Evolutionary conservation across 75 land plant genomes (phyloP).

Genomic region (Selaginella tamariscina): DNA sequence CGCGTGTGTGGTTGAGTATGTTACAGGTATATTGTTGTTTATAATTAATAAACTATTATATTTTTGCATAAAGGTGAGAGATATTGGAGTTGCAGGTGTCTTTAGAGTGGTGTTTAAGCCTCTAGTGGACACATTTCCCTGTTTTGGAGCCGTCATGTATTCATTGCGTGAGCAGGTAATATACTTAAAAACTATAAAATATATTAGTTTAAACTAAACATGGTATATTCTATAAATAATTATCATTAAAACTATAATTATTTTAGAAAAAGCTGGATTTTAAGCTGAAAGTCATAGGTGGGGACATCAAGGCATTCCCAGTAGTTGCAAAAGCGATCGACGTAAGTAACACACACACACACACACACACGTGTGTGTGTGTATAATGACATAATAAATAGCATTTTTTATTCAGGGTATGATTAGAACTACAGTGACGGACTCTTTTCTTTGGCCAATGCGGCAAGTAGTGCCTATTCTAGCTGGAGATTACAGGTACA

Average conservation of each 20-base stretch:
- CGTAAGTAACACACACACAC: slow-evolving; percentile 25
- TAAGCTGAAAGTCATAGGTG: slow-evolving; percentile 70
- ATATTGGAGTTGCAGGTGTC: slow-evolving; percentile 62
- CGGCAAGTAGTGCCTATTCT: slow-evolving; percentile 63
- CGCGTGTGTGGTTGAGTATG: no score
- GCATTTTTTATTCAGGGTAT: slow-evolving; percentile 52
- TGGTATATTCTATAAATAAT: no score
- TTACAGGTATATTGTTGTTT: no score
- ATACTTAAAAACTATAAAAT: no score
- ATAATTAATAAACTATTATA: neutral
- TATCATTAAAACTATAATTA: no score
- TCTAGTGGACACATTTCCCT: slow-evolving; percentile 65
- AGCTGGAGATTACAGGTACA: slow-evolving; percentile 79
- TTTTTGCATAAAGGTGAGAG: slow-evolving; percentile 43
- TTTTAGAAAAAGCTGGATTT: slow-evolving; percentile 87
- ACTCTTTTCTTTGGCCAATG: slow-evolving; percentile 90
- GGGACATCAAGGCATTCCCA: slow-evolving; percentile 64
- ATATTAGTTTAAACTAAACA: no score
- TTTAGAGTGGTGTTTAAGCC: slow-evolving; percentile 87
- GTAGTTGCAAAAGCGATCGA: slow-evolving; percentile 63
- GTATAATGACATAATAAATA: neutral
- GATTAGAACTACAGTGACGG: slow-evolving; percentile 66
- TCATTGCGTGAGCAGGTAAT: slow-evolving; percentile 71
- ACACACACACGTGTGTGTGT: neutral
- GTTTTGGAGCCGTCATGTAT: slow-evolving; percentile 86